These are phyloP conservation scores for Candida suzukii DNA, from an alignment of 805 yeast species.

Conservation along the genomic window DNA sequence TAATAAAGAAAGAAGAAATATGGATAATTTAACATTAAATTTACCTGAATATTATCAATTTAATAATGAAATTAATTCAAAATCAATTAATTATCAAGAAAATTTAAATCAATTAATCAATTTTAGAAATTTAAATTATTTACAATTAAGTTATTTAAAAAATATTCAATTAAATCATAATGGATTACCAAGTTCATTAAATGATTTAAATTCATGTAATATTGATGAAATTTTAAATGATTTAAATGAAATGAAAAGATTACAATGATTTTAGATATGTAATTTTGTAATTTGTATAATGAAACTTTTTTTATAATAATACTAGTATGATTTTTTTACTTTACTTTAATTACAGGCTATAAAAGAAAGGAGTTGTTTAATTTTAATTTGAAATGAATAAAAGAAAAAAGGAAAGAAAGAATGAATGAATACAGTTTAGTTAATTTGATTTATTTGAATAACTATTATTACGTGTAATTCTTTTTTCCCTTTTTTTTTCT, in stretches of 20 bases:
- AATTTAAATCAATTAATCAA: conserved; percentile 42
- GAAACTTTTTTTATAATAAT: no score
- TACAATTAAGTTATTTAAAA: conserved; percentile 62
- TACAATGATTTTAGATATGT: no score
- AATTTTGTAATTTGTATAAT: no score
- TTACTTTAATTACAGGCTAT: no score
- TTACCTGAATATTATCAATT: conserved; percentile 37
- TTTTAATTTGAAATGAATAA: no score
- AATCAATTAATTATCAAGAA: conserved; percentile 16
- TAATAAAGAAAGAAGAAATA: conserved; percentile 76
- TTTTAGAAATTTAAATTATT: conserved; percentile 58
- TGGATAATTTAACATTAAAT: conserved; percentile 59
- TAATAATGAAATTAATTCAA: conserved; percentile 17
- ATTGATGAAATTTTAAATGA: conserved; percentile 74
- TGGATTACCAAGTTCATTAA: conserved; percentile 78
- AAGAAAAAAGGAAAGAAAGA: no score
- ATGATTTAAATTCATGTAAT: conserved; percentile 54
- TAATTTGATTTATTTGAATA: no score
- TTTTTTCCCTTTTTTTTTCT: no score
- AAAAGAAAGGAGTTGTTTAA: no score
- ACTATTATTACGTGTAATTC: no score
- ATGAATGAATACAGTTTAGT: no score
- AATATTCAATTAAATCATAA: conserved; percentile 55
- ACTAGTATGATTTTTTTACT: no score
- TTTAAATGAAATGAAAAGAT: conserved; percentile 22